Evolutionary conservation across 2,329 filamentous ascomycete genomes (phyloP).

Genomic region (Cercospora sp.): DNA sequence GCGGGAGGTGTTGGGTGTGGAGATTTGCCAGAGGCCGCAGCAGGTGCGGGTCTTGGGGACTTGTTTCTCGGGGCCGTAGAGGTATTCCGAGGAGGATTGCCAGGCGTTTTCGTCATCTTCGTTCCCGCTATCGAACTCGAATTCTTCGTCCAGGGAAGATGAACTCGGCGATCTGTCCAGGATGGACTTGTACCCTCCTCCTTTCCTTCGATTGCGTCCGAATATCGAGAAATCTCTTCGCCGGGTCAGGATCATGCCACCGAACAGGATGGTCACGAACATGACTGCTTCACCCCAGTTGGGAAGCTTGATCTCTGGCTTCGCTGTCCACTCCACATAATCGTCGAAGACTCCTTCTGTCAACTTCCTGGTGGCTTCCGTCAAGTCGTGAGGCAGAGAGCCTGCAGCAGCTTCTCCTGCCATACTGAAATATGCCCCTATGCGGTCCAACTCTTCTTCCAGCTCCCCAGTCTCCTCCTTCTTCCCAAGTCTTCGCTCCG

Average conservation of each 20-base stretch:
- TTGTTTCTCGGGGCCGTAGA: constrained; percentile 40
- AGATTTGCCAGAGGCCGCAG: constrained; percentile 52
- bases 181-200: constrained; percentile 33
- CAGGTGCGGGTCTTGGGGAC: constrained; percentile 53
- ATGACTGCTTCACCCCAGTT: constrained; percentile 38
- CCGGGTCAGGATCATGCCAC: constrained; percentile 52
- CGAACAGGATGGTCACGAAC: constrained; percentile 52
- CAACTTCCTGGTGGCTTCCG: neutral
- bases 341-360: constrained; percentile 17
- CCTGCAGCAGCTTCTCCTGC: constrained; percentile 13
- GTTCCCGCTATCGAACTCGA: constrained; percentile 40
- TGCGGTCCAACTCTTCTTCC: neutral
- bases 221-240: constrained; percentile 49
- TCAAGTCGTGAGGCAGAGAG: constrained; percentile 11
- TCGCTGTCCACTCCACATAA: constrained; percentile 21
- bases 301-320: constrained; percentile 24
- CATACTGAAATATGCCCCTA: neutral
- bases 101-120: constrained; percentile 36
- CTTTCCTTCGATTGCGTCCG: constrained; percentile 24
- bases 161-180: constrained; percentile 35
- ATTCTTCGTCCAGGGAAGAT: constrained; percentile 39
- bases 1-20: constrained; percentile 44
- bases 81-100: constrained; percentile 17
- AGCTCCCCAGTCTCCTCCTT: neutral
- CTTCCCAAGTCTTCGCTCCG: neutral